Evolutionary conservation across 1,139 yeast species (phyloP), one percentile per base, ranked within the genome.

Genomic region (Taphrina flavorubra): DNA sequence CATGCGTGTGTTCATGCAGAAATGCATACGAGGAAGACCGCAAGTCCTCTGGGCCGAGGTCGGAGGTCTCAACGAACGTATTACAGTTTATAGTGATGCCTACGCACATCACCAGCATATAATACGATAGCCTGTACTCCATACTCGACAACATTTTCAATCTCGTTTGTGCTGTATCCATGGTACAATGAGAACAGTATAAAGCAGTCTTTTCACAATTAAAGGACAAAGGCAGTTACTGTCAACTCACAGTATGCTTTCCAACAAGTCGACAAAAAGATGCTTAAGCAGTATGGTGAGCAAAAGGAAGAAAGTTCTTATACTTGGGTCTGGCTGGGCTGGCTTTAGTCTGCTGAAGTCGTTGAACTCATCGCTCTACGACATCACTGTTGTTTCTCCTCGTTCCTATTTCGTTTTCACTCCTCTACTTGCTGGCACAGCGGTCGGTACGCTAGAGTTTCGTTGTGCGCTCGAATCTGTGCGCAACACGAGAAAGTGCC

Each of bases 321-420:
- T 92, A 73, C 84, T 92, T 75, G 97, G 98, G 70, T 86, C 96
- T 56, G 97, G 97, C 70, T 92, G 97, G 97, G 97, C 49, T 14
- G 68, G 68, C 31, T 64, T 51, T 39, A 46, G 44, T 14, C 49
- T 64, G 8, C 37, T 64, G 16, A 57, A 64, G 14, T 11, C 16
- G 16, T 16, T 92, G 78, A 97, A 92, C 78, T 88, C 97, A 63
- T 81, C 92, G 60, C 81, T 88, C 77, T 92, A 91, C 81, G 90
- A 92, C 77, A 97, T 92, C 68, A 87, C 90, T 69, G 87, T 92
- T 69, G 88, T 92, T 64, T 90, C 97, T 47, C 97, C 98, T 71
- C 86, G 97, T 81, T 92, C 91, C 83, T 92, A 90, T 83, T 92
- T 92, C 80, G 83, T 92, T 76, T 92, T 92, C 84, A 92, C 98